Conservation (phyloP, 768 basidiomycete species). For the Lactifluus volemus region DNA sequence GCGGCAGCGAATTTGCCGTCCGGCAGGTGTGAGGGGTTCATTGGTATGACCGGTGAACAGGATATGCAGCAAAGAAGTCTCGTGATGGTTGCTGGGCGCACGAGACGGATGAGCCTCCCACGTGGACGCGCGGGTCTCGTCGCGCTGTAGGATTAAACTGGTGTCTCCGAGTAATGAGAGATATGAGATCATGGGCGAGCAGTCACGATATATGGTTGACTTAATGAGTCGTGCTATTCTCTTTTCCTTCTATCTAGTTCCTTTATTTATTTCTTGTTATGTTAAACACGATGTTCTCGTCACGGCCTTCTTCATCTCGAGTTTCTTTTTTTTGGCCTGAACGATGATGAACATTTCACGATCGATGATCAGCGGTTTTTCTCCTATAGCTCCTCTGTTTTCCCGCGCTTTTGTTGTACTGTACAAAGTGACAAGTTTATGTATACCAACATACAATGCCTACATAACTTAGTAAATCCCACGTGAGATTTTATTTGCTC, state of each 20-base stretch:
- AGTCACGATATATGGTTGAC: not conserved
- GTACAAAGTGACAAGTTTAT: too few relatives aligned
- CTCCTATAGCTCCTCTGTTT: too few relatives aligned
- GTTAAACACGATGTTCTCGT: not conserved
- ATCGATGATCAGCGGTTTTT: too few relatives aligned
- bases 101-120: constrained; percentile 20
- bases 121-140: constrained; percentile 2
- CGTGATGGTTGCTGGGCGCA: constrained; percentile 1
- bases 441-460: too few relatives aligned
- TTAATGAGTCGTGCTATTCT: not conserved
- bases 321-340: too few relatives aligned
- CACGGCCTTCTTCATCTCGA: not conserved
- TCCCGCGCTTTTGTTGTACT: too few relatives aligned
- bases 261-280: constrained; percentile 4
- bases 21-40: constrained; percentile 2
- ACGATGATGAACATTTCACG: too few relatives aligned
- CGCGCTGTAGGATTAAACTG: constrained; percentile 1
- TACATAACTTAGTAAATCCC: too few relatives aligned
- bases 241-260: not conserved
- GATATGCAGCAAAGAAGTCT: not conserved
- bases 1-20: constrained; percentile 1
- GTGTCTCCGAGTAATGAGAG: not conserved
- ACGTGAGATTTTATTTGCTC: too few relatives aligned
- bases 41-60: not conserved
- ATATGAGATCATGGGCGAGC: not conserved